Conservation (phyloP, 2,329 filamentous ascomycete genomes). For the Cadophora sp. region DNA sequence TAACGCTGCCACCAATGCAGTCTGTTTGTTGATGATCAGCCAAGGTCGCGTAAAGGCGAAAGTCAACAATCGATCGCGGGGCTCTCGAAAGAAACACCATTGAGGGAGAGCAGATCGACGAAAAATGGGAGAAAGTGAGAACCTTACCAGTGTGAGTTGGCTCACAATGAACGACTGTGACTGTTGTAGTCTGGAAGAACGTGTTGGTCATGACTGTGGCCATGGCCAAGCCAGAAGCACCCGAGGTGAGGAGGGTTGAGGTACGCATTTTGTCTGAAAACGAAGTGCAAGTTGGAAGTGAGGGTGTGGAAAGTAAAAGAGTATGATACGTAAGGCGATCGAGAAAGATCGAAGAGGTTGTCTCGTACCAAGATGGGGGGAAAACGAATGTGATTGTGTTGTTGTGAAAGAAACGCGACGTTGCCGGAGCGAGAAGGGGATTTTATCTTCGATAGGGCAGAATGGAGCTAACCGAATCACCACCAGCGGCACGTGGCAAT, state of each 20-base stretch:
- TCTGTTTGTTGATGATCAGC: neutral
- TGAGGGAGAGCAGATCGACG: neutral
- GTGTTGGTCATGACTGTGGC: constrained; percentile 16
- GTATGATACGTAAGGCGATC: constrained; percentile 22
- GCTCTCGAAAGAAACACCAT: neutral
- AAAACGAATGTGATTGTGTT: constrained; percentile 22
- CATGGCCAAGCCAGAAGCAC: constrained; percentile 18
- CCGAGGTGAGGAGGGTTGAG: constrained; percentile 28
- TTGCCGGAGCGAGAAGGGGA: neutral
- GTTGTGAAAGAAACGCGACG: neutral
- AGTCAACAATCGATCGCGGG: constrained; percentile 3
- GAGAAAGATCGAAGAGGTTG: constrained; percentile 19
- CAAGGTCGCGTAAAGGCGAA: constrained; percentile 13
- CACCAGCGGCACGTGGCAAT: constrained; percentile 4
- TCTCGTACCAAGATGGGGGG: constrained; percentile 16
- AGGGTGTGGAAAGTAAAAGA: constrained; percentile 3
- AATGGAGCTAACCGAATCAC: constrained; percentile 7
- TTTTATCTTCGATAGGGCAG: constrained; percentile 6
- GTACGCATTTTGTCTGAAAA: constrained; percentile 30
- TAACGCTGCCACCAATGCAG: constrained; percentile 18
- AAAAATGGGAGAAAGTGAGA: neutral
- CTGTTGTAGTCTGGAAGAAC: constrained; percentile 19
- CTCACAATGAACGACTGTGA: constrained; percentile 25
- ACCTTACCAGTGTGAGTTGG: constrained; percentile 13
- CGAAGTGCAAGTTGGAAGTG: constrained; percentile 1